phyloP scores from a whole-genome alignment of 1,139 yeast genomes.

The Debaryomycetaceae sp. region DNA sequence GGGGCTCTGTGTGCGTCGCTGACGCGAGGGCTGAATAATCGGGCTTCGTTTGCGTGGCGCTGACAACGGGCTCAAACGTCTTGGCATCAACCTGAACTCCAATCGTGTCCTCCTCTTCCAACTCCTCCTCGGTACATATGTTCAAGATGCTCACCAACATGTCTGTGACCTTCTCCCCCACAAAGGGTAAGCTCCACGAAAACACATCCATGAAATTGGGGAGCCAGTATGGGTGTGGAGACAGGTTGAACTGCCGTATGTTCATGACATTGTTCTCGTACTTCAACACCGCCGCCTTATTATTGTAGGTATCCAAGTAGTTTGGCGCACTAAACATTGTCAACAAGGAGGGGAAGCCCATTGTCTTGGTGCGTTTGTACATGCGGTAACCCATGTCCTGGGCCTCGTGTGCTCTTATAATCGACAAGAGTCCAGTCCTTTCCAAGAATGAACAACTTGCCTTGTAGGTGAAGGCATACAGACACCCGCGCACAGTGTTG shows the following conservation, averaged over 20 bases:
- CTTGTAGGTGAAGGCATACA: slow-evolving; percentile 80
- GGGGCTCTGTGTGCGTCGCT: slow-evolving; percentile 8
- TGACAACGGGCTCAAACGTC: too few species aligned
- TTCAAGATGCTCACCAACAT: slow-evolving; percentile 87
- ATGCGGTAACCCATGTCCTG: slow-evolving; percentile 97
- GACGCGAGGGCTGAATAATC: too few species aligned
- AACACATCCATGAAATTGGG: slow-evolving; percentile 98
- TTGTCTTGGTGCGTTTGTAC: slow-evolving; percentile 79
- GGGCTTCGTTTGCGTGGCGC: too few species aligned
- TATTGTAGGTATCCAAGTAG: slow-evolving; percentile 87
- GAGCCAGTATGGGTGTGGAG: slow-evolving; percentile 96
- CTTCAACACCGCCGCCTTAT: slow-evolving; percentile 91
- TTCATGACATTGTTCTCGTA: slow-evolving; percentile 93
- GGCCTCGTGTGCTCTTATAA: slow-evolving; percentile 95
- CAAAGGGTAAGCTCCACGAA: slow-evolving; percentile 97
- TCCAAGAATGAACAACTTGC: slow-evolving; percentile 83
- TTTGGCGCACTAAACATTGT: slow-evolving; percentile 97
- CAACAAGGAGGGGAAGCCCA: slow-evolving; percentile 90
- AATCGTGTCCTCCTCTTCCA: slow-evolving; percentile 66
- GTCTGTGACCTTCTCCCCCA: slow-evolving; percentile 94
- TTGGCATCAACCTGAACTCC: slow-evolving; percentile 17
- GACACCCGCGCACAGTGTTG: slow-evolving; percentile 87
- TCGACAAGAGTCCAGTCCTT: slow-evolving; percentile 71
- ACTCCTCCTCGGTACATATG: slow-evolving; percentile 93
- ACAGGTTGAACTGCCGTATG: slow-evolving; percentile 86